Evolutionary conservation across 139 green algal species (phyloP).

Genomic region (Coccomyxa sp.): DNA sequence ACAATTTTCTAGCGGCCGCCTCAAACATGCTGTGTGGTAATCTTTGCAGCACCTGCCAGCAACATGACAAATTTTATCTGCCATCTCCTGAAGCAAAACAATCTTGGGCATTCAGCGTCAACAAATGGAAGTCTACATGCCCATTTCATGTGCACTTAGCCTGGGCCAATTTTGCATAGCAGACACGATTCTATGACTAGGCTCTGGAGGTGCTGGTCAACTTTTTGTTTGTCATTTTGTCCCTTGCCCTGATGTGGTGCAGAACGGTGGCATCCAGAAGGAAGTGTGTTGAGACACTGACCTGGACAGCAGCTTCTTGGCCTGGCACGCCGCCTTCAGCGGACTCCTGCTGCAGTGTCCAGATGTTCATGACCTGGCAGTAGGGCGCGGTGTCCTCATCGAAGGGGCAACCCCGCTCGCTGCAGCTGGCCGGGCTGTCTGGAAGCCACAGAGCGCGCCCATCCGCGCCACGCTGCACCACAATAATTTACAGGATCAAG

Average conservation of each 20-base stretch:
- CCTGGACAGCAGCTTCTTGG: too few species aligned
- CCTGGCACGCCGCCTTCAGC: not conserved
- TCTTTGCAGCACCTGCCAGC: too few species aligned
- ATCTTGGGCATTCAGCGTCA: too few species aligned
- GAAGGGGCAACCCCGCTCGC: not conserved
- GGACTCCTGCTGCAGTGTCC: not conserved
- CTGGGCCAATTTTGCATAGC: too few species aligned
- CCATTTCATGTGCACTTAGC: not conserved
- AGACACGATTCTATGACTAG: too few species aligned
- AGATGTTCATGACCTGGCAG: not conserved
- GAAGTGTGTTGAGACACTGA: not conserved
- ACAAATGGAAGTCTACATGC: too few species aligned
- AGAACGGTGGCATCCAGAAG: not conserved
- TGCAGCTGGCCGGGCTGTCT: not conserved
- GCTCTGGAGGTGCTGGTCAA: too few species aligned
- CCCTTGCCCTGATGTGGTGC: not conserved
- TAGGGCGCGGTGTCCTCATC: not conserved
- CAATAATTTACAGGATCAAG: too few species aligned
- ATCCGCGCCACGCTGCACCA: not conserved
- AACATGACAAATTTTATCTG: too few species aligned
- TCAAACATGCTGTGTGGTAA: too few species aligned
- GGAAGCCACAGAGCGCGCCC: not conserved
- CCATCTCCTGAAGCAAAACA: too few species aligned
- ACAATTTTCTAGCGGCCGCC: too few species aligned
- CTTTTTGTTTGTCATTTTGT: not conserved